phyloP scores from a whole-genome alignment of 306 rosid genomes.

The Quercus cerris region DNA sequence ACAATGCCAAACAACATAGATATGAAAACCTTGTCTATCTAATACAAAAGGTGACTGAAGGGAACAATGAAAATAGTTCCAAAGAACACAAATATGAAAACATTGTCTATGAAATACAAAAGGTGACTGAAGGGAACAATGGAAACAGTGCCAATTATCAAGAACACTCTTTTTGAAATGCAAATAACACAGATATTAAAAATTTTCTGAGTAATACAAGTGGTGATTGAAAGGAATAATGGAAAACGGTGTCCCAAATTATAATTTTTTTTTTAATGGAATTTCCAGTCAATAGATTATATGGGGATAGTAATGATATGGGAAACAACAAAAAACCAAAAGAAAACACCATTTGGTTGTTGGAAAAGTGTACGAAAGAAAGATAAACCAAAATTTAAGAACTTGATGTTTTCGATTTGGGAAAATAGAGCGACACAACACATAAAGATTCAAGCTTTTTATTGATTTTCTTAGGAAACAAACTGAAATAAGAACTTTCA shows the following conservation, averaged over 20 bases:
- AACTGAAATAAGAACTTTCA: background rate
- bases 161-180: background rate
- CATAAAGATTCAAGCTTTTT: background rate
- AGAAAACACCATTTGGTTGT: background rate
- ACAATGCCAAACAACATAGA: too few species aligned
- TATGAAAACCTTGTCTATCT: too few species aligned
- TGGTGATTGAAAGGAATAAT: background rate
- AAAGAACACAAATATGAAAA: too few species aligned
- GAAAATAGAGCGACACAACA: background rate
- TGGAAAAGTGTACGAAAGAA: background rate
- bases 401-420: background rate
- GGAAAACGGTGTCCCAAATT: background rate
- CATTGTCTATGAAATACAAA: too few species aligned
- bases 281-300: background rate
- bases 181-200: background rate
- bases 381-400: background rate
- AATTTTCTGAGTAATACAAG: background rate
- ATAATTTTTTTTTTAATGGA: background rate
- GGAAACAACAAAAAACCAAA: background rate
- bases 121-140: too few species aligned
- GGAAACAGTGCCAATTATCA: too few species aligned
- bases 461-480: background rate
- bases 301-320: background rate
- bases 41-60: too few species aligned
- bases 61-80: too few species aligned